Evolutionary conservation across 1,284 basidiomycete genomes (phyloP), one percentile per base, ranked within the genome.

Genomic region (Singerocomus inundabilis): DNA sequence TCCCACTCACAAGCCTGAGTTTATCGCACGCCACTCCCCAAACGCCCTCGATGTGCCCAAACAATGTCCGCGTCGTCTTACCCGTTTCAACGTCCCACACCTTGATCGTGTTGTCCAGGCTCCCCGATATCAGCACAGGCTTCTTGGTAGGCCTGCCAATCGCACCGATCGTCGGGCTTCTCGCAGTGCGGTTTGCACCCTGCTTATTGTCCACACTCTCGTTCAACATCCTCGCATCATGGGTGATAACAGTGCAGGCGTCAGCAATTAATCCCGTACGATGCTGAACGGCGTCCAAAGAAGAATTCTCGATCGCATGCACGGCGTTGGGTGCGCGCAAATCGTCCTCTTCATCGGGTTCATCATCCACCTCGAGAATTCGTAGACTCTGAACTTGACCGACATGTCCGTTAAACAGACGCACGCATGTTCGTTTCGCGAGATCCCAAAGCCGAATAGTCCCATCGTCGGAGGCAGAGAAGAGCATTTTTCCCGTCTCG

Each of bases 21-120:
- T 93, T 91, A 70, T 99, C 94, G 55, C 89, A 87, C 43, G 92
- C 93, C 29, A 99, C 86, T 12, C 85, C 84, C 96, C 96, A 99
- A 8, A 99, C 93, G 48, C 97, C 97, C 64, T 97, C 93, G 57
- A 94, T 92, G 67, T 97, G 94, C 0, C 96, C 97, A 67, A 99
- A 99, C 51, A 97, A 78, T 30, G 97, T 98, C 59, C 82, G 78
- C 43, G 83, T 75, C 40, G 87, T 82, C 58, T 87, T 83, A 25
- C 89, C 93, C 2, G 84, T 84, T 57, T 96, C 91, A 36, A 98
- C 84, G 64, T 98, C 94, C 97, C 97, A 99, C 15, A 96, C 65
- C 69, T 93, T 94, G 72, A 99, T 87, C 13, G 94, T 98, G 66
- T 98, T 98, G 69, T 99, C 96, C 54, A 98, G 76, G 59, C 88